phyloP scores from a whole-genome alignment of 768 basidiomycete genomes.

The Russula dissimulans region DNA sequence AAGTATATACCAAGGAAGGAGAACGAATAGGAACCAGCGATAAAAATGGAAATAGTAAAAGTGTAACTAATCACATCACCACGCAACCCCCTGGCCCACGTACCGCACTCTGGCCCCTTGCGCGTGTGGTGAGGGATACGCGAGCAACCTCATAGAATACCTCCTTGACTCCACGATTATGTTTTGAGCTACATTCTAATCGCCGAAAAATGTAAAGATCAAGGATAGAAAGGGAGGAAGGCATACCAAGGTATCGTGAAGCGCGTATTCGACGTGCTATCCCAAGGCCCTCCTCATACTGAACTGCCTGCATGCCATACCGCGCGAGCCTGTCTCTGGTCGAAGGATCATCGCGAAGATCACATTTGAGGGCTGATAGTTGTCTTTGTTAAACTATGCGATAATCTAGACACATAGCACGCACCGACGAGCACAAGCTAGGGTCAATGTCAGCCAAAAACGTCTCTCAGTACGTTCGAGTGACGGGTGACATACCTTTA shows the following conservation, averaged over 20 bases:
- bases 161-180: conserved; percentile 89
- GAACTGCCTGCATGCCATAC: conserved; percentile 61
- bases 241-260: conserved; percentile 82
- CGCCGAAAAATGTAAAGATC: background rate
- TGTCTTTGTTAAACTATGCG: conserved; percentile 3
- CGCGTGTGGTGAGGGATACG: conserved; percentile 65
- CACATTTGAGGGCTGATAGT: conserved; percentile 80
- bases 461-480: background rate
- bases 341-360: conserved; percentile 76
- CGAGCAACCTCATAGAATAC: conserved; percentile 89
- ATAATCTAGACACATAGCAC: conserved; percentile 26
- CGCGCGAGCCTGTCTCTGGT: conserved; percentile 65
- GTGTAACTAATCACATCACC: conserved; percentile 40
- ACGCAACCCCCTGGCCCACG: conserved; percentile 36
- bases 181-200: conserved; percentile 93
- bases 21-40: background rate
- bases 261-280: conserved; percentile 87
- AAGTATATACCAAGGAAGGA: conserved; percentile 6
- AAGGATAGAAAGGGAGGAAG: background rate
- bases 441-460: background rate
- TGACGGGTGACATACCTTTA: conserved; percentile 52
- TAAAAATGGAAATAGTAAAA: background rate
- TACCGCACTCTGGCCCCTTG: conserved; percentile 47
- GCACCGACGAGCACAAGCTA: conserved; percentile 84
- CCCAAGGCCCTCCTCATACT: conserved; percentile 88